Conservation (phyloP, 495 filamentous ascomycete species). For the Penicillium taxi region DNA sequence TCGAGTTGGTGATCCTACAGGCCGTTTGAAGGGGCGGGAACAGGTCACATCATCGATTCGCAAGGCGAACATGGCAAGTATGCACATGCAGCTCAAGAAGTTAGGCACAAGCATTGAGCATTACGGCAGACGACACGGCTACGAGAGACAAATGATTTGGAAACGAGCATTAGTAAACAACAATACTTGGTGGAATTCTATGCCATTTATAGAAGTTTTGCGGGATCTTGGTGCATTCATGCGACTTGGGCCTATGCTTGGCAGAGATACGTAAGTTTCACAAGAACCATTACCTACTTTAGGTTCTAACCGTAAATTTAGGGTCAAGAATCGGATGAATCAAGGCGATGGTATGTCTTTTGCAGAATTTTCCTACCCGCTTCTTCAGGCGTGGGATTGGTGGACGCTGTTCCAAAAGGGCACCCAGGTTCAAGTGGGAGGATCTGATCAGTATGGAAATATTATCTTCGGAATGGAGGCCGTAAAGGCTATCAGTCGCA, state of each 20-base stretch:
- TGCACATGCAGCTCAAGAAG: constrained; percentile 72
- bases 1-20: constrained; percentile 82
- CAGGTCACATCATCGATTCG: constrained; percentile 45
- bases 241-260: constrained; percentile 77
- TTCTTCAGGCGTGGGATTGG: constrained; percentile 97
- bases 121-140: constrained; percentile 54
- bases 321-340: constrained; percentile 73
- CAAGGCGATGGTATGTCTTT: constrained; percentile 87
- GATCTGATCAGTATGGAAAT: constrained; percentile 94
- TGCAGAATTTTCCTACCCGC: constrained; percentile 85
- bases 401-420: constrained; percentile 65
- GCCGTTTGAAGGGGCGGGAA: constrained; percentile 59
- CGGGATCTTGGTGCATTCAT: constrained; percentile 60
- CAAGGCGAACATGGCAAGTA: constrained; percentile 61
- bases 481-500: constrained; percentile 60
- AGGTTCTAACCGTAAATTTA: constrained; percentile 29
- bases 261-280: constrained; percentile 71
- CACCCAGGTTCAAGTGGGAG: constrained; percentile 80
- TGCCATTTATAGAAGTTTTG: constrained; percentile 64
- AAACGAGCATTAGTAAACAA: constrained; percentile 66
- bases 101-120: constrained; percentile 64
- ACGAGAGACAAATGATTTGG: constrained; percentile 53
- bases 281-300: not conserved
- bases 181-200: constrained; percentile 65
- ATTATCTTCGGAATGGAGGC: constrained; percentile 86